Evolutionary conservation across 176 grass and related monocot species (phyloP), one percentile per base, ranked within the genome.

Genomic region (Typha latifolia): DNA sequence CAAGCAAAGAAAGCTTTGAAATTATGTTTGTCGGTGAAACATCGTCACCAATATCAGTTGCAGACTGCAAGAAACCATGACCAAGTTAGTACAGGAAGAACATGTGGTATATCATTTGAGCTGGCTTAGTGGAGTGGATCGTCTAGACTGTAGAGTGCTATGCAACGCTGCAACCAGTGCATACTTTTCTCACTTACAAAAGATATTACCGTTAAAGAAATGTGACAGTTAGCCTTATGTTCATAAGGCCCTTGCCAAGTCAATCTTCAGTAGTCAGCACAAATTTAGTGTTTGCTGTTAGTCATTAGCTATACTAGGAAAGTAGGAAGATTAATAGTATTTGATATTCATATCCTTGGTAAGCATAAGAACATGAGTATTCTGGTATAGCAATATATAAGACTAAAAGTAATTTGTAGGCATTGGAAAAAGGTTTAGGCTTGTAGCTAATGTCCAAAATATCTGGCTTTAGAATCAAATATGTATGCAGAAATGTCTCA

Each of bases 21-120:
- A 89, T 96, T 71, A 96, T 91, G 69, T 83, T 91, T 48, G 82
- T 91, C 3, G 80, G 88, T 51, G 75, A 89, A 64, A 91, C 93
- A 64, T 96, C 93, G 62, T 96, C 93, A 29, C 93, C 85, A 27
- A 96, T 91, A 66, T 96, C 88, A 67, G 75, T 89, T 74, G 85
- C 78, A 69, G 88, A 91, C 93, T 91, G 72, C 55, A 70, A 70
- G 32, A 61, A 78, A 20, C 12, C 26, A 86, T 61, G 43, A 84
- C 48, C 47, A 84, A 15, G 16, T 63, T 73, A 63, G 61, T 52
- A 48, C 34, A 77, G 5, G 34, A 37, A 6, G 34, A 2, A 37
- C 7, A 37, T 37, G 34, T 37, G 34, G 34, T 8, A 37, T 37
- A 37, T 37, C 6, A 37, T 37, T 37, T 6, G 0, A 37, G 4